Evolutionary conservation across 2,329 filamentous ascomycete genomes (phyloP).

Genomic region (Plectosphaerella plurivora): DNA sequence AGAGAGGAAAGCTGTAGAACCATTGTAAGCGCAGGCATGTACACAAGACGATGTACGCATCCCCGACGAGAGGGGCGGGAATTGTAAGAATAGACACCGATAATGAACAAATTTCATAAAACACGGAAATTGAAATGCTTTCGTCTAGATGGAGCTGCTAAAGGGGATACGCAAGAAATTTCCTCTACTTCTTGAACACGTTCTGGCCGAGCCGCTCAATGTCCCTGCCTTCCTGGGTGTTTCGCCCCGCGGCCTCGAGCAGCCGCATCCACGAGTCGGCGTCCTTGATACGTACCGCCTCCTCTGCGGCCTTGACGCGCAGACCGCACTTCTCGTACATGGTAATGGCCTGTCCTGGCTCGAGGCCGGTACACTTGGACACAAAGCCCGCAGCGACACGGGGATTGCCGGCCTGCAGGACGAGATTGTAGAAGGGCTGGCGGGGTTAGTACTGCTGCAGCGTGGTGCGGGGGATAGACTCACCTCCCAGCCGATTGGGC

Average conservation of each 20-base stretch:
- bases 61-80: background rate
- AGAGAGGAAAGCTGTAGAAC: background rate
- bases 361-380: constrained; percentile 74
- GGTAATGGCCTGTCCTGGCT: constrained; percentile 65
- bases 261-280: constrained; percentile 69
- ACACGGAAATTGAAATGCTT: too few species aligned
- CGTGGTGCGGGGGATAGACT: constrained; percentile 25
- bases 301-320: constrained; percentile 83
- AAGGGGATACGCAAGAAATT: too few species aligned
- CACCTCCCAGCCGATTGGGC: constrained; percentile 94
- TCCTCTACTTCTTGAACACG: constrained; percentile 39
- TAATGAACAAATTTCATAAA: background rate
- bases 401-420: constrained; percentile 83
- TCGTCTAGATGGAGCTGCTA: too few species aligned
- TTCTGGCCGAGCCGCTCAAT: constrained; percentile 73
- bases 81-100: background rate
- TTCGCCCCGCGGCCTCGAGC: constrained; percentile 67
- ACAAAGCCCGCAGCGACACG: constrained; percentile 81
- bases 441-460: background rate
- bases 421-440: constrained; percentile 86
- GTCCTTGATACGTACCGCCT: constrained; percentile 81
- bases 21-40: too few species aligned
- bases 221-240: constrained; percentile 64
- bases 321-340: constrained; percentile 98
- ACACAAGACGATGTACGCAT: background rate